Percentiles rank a stretch among this genome's conserved stretches.
Evolutionary conservation across 1,284 basidiomycete genomes (phyloP).

Genomic region (Pascua sp.): DNA sequence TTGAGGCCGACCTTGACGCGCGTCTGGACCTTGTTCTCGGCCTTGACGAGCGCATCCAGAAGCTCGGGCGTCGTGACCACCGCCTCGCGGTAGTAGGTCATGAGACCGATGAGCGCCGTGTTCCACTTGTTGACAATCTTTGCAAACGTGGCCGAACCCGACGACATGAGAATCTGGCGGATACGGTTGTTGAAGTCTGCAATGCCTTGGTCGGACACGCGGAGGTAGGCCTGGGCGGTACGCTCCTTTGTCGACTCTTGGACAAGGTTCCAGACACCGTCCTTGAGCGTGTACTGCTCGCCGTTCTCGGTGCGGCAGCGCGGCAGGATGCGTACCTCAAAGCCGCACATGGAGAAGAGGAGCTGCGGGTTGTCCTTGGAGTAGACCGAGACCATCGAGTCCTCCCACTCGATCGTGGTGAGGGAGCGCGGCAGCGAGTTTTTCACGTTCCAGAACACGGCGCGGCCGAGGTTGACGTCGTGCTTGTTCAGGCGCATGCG

Average conservation of each 20-base stretch:
- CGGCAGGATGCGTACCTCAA: constrained; percentile 94
- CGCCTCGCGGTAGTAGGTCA: constrained; percentile 99
- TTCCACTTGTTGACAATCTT: constrained; percentile 99
- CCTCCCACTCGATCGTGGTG: constrained; percentile 99
- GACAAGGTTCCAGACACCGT: constrained; percentile 96
- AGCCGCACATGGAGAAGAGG: constrained; percentile 96
- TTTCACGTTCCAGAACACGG: constrained; percentile 99
- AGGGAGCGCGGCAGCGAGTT: constrained; percentile 92
- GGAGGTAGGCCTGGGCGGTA: constrained; percentile 94
- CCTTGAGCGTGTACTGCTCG: constrained; percentile 93
- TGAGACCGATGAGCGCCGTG: constrained; percentile 85
- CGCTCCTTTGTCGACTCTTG: constrained; percentile 96
- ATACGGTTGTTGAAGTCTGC: constrained; percentile 96
- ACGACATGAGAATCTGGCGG: constrained; percentile 96
- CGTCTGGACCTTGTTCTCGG: constrained; percentile 98
- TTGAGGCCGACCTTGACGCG: constrained; percentile 98
- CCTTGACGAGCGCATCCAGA: constrained; percentile 88
- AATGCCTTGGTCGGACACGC: constrained; percentile 95
- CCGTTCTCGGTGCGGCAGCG: constrained; percentile 82
- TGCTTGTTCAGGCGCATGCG: constrained; percentile 99
- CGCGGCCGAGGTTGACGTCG: constrained; percentile 96
- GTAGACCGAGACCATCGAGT: constrained; percentile 93
- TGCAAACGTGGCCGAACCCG: constrained; percentile 96
- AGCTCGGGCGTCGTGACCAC: constrained; percentile 97
- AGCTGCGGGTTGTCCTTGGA: constrained; percentile 97